These are phyloP conservation scores for Termitomyces sp. DNA, from an alignment of 768 basidiomycete genomes.

Conservation along the genomic window DNA sequence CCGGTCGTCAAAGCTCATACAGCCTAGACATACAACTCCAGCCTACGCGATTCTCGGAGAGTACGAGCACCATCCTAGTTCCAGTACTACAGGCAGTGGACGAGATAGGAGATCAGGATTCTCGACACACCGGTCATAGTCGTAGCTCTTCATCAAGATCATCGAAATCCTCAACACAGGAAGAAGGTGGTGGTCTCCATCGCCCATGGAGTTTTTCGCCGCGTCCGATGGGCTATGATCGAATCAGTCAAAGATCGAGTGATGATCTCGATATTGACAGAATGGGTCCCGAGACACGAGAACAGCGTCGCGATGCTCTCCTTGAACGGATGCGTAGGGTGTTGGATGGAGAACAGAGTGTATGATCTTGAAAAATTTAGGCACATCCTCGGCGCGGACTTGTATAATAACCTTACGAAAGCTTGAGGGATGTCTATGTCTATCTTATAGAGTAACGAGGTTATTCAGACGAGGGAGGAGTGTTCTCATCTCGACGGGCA, in stretches of 20 bases:
- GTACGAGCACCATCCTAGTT: not conserved
- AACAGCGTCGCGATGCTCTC: constrained; percentile 9
- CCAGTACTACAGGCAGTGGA: not conserved
- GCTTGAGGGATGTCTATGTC: no score
- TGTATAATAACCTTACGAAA: not conserved
- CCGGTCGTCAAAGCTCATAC: constrained; percentile 2
- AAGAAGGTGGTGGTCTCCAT: not conserved
- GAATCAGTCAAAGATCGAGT: not conserved
- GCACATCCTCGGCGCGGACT: not conserved
- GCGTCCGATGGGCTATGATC: not conserved
- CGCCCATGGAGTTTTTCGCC: not conserved
- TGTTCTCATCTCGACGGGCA: not conserved
- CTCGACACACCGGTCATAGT: not conserved
- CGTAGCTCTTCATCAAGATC: not conserved
- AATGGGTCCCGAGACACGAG: constrained; percentile 4
- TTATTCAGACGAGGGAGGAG: no score
- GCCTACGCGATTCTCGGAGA: constrained; percentile 4
- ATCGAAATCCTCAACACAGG: not conserved
- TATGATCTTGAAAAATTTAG: not conserved
- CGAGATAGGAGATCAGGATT: not conserved
- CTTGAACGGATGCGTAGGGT: constrained; percentile 13
- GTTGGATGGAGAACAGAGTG: constrained; percentile 6
- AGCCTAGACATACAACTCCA: not conserved
- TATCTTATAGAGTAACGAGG: not conserved
- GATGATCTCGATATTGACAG: not conserved